A percentile compares a stretch with the other conserved stretches of the same genome.
Evolutionary conservation across 2,329 filamentous ascomycete genomes (phyloP).

Genomic region (Pseudopyricularia cyperi): DNA sequence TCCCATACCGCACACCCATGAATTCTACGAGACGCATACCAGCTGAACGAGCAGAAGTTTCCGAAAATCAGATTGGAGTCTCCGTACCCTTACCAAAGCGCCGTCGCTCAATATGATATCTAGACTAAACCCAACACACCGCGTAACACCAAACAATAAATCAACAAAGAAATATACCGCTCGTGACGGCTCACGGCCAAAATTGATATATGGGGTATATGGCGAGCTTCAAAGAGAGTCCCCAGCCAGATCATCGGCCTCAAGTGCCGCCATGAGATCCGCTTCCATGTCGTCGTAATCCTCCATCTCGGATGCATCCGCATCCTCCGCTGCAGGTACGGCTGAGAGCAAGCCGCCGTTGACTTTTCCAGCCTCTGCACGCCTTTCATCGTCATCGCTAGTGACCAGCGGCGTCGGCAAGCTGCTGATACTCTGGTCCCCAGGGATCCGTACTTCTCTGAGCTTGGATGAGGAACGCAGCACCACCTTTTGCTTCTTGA

Average conservation of each 20-base stretch:
- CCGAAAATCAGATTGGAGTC: background rate
- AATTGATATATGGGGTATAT: background rate
- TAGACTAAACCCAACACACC: background rate
- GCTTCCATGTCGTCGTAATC: slow-evolving; percentile 47
- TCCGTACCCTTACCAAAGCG: background rate
- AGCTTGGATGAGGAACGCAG: slow-evolving; percentile 27
- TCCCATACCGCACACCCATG: background rate
- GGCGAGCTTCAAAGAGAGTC: background rate
- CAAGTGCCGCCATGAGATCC: slow-evolving; percentile 48
- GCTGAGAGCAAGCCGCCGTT: background rate
- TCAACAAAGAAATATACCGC: background rate
- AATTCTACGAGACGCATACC: background rate
- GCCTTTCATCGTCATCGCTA: slow-evolving; percentile 23
- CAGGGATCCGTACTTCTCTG: slow-evolving; percentile 28
- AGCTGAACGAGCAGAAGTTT: background rate
- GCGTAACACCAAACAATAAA: background rate
- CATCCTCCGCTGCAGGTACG: slow-evolving; percentile 5
- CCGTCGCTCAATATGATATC: background rate
- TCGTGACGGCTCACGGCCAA: too few species aligned
- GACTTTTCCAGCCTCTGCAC: slow-evolving; percentile 11
- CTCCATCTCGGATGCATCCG: slow-evolving; percentile 20
- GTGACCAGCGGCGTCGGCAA: slow-evolving; percentile 27
- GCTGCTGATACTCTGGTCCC: slow-evolving; percentile 21
- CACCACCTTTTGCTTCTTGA: slow-evolving; percentile 20
- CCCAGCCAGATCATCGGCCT: slow-evolving; percentile 20